These are phyloP conservation scores for Hypericum perforatum DNA, from an alignment of 345 rosid genomes.

Conservation along the genomic window DNA sequence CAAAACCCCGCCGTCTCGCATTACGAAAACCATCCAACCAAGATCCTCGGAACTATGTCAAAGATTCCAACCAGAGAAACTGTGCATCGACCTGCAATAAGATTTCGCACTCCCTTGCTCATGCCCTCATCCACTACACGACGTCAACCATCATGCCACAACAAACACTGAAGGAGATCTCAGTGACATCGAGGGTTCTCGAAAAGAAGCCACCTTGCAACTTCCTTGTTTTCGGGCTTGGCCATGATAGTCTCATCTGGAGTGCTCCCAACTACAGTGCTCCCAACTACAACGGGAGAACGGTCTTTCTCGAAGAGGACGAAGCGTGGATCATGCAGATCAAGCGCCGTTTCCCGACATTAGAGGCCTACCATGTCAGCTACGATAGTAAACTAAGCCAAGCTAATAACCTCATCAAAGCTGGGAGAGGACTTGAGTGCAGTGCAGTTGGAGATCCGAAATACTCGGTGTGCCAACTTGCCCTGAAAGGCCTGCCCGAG, in stretches of 20 bases:
- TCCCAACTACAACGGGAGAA: constrained; percentile 79
- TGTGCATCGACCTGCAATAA: constrained; percentile 40
- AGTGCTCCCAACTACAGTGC: no score
- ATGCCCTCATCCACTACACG: constrained; percentile 68
- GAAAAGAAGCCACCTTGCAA: constrained; percentile 75
- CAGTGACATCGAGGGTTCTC: constrained; percentile 43
- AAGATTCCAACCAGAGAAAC: constrained; percentile 8
- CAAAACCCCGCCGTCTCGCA: constrained; percentile 10
- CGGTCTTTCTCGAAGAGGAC: constrained; percentile 83
- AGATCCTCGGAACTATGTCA: not conserved
- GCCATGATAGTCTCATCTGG: constrained; percentile 95
- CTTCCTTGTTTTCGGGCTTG: constrained; percentile 83
- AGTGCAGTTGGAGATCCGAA: constrained; percentile 44
- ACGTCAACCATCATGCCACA: constrained; percentile 82
- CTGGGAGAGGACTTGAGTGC: constrained; percentile 66
- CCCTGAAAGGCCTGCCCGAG: constrained; percentile 65
- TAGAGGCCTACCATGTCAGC: constrained; percentile 60
- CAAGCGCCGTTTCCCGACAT: constrained; percentile 45
- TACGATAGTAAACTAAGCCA: constrained; percentile 73
- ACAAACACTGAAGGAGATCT: constrained; percentile 66
- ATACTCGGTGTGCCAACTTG: constrained; percentile 72
- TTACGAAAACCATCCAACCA: not conserved
- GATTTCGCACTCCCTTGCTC: constrained; percentile 51
- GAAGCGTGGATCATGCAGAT: constrained; percentile 77
- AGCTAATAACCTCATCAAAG: constrained; percentile 56